These are phyloP conservation scores for Mycena amicta DNA, from an alignment of 768 basidiomycete genomes.

Conservation along the genomic window DNA sequence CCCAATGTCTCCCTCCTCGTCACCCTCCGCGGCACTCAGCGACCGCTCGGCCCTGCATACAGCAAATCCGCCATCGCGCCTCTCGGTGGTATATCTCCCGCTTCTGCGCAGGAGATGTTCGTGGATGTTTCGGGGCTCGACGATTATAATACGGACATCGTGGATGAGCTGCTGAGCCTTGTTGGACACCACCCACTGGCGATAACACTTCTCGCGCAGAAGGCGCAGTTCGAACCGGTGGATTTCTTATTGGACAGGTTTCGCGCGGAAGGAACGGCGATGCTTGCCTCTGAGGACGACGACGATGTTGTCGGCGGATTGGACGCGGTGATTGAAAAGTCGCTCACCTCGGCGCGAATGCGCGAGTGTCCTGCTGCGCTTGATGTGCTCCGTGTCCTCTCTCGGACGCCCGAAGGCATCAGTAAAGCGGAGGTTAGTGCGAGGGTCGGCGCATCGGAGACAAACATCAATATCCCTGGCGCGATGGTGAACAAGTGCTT, in stretches of 20 bases:
- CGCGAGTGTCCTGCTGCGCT: constrained; percentile 21
- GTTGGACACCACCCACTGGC: constrained; percentile 19
- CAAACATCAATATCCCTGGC: not conserved
- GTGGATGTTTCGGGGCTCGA: constrained; percentile 16
- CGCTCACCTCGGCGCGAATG: constrained; percentile 16
- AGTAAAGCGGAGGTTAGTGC: constrained; percentile 15
- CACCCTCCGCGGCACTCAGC: constrained; percentile 21
- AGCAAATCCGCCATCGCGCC: constrained; percentile 15
- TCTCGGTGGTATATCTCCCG: constrained; percentile 7
- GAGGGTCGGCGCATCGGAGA: constrained; percentile 4
- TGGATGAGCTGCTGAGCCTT: constrained; percentile 15
- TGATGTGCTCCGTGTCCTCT: constrained; percentile 13
- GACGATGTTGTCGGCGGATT: constrained; percentile 1
- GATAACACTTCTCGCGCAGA: constrained; percentile 15
- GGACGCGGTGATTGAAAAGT: constrained; percentile 10
- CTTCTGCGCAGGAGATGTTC: constrained; percentile 14
- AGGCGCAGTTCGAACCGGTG: constrained; percentile 19
- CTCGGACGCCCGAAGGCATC: constrained; percentile 12
- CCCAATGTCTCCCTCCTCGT: constrained; percentile 17
- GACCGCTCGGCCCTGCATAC: constrained; percentile 20
- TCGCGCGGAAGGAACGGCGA: constrained; percentile 16
- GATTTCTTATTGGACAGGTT: constrained; percentile 16
- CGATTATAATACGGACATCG: constrained; percentile 10
- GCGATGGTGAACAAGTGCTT: constrained; percentile 21
- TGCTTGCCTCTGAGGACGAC: constrained; percentile 18